Conservation (phyloP, 78 protist species). For the Bigelowiella natans region DNA sequence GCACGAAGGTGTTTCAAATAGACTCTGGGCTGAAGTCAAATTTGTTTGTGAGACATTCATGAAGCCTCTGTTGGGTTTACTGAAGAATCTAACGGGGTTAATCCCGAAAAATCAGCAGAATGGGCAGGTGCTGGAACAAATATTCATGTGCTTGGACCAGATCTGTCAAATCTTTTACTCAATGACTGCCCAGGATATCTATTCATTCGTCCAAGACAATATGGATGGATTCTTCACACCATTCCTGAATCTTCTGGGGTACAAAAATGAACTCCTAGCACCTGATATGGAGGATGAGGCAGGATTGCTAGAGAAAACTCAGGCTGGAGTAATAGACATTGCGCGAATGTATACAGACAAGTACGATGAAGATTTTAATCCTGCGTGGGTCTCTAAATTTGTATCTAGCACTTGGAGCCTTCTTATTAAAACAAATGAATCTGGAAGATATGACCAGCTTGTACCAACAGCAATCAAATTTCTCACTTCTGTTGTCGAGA, state of each 20-base stretch:
- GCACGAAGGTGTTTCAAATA: not conserved
- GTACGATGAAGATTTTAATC: conserved; percentile 57
- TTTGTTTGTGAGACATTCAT: not conserved
- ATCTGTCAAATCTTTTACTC: not conserved
- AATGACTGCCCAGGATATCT: conserved; percentile 32
- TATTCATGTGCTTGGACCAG: not conserved
- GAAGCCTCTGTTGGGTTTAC: not conserved
- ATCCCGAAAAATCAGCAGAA: not conserved
- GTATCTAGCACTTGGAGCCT: conserved; percentile 7
- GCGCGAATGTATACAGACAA: conserved; percentile 25
- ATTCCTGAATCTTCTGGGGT: conserved; percentile 15
- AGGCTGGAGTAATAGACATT: conserved; percentile 14
- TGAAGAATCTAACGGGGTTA: not conserved
- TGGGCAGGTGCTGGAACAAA: not conserved
- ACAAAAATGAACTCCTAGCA: not conserved
- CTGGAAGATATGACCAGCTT: conserved; percentile 37
- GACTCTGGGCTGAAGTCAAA: not conserved
- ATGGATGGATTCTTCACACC: conserved; percentile 33
- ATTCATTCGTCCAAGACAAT: conserved; percentile 73
- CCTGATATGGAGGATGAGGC: conserved; percentile 1
- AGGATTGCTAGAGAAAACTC: not conserved
- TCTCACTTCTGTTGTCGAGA: conserved; percentile 49
- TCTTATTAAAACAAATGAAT: not conserved
- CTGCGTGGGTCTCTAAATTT: conserved; percentile 38
- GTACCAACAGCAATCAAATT: conserved; percentile 54